Percentiles rank a stretch among this genome's conserved stretches.
These are phyloP conservation scores for Linum lewisii DNA, from an alignment of 345 rosid species.

Conservation along the genomic window DNA sequence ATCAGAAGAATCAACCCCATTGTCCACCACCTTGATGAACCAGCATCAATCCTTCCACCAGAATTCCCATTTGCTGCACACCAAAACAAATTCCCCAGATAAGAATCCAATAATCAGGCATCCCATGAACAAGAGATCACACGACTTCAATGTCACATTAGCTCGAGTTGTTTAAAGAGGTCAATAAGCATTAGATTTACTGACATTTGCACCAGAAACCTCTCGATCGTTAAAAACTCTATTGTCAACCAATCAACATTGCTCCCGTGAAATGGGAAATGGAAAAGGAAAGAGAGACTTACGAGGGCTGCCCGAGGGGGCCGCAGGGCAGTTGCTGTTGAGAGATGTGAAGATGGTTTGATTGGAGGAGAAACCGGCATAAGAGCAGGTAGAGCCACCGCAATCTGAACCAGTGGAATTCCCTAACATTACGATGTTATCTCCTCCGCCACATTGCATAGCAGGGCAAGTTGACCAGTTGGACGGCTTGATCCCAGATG, in stretches of 20 bases:
- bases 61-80: neutral
- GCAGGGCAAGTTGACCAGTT: slow-evolving; percentile 40
- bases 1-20: neutral
- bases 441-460: slow-evolving; percentile 38
- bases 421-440: slow-evolving; percentile 25
- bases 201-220: too few species aligned
- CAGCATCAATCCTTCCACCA: neutral
- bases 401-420: slow-evolving; percentile 32
- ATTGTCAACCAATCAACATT: too few species aligned
- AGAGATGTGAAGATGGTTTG: slow-evolving; percentile 34
- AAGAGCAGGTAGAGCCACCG: slow-evolving; percentile 39
- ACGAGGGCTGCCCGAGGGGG: too few species aligned
- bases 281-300: neutral
- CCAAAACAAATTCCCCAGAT: too few species aligned
- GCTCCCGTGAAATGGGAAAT: neutral
- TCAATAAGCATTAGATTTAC: too few species aligned
- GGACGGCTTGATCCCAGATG: slow-evolving; percentile 28
- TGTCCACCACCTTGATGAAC: neutral
- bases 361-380: slow-evolving; percentile 43
- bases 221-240: neutral
- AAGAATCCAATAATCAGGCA: neutral
- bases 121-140: too few species aligned
- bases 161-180: neutral
- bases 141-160: neutral
- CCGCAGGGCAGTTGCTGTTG: neutral